Evolutionary conservation across 1,139 yeast species (phyloP).

Genomic region (Zhuliangozyma blackwelliae): DNA sequence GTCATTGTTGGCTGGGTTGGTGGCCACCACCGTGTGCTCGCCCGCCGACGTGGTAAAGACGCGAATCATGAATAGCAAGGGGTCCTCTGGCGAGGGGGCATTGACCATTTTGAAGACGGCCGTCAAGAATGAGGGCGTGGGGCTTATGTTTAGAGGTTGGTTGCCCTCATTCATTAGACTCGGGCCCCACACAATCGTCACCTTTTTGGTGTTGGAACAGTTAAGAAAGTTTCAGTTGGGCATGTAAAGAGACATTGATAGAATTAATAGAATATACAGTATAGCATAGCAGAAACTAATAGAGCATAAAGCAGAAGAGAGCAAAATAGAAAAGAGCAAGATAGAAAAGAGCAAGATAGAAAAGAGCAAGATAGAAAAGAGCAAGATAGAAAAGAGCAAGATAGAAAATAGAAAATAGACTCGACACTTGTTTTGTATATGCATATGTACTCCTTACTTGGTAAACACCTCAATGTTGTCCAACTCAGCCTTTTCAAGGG

Average conservation of each 20-base stretch:
- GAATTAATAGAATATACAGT: neutral
- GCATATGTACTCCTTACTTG: conserved; percentile 1
- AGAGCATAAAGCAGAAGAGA: too few species aligned
- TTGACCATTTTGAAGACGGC: conserved; percentile 50
- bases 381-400: conserved; percentile 1
- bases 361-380: neutral
- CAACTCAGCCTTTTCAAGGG: conserved; percentile 79
- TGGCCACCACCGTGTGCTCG: conserved; percentile 86
- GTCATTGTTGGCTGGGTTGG: conserved; percentile 74
- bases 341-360: neutral
- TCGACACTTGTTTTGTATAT: neutral
- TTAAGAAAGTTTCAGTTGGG: conserved; percentile 58
- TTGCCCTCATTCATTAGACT: conserved; percentile 79
- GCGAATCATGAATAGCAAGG: conserved; percentile 72
- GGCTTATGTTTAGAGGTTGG: conserved; percentile 89
- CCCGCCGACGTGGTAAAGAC: conserved; percentile 93
- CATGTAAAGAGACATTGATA: conserved; percentile 22
- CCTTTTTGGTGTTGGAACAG: conserved; percentile 78
- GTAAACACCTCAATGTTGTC: conserved; percentile 59
- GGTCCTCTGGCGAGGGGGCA: conserved; percentile 45
- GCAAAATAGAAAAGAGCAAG: too few species aligned
- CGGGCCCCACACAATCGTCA: conserved; percentile 87
- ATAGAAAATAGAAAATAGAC: neutral
- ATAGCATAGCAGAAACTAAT: too few species aligned
- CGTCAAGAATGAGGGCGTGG: conserved; percentile 63